Conservation (phyloP, 441 rosid species). For the Brassica balearica region DNA sequence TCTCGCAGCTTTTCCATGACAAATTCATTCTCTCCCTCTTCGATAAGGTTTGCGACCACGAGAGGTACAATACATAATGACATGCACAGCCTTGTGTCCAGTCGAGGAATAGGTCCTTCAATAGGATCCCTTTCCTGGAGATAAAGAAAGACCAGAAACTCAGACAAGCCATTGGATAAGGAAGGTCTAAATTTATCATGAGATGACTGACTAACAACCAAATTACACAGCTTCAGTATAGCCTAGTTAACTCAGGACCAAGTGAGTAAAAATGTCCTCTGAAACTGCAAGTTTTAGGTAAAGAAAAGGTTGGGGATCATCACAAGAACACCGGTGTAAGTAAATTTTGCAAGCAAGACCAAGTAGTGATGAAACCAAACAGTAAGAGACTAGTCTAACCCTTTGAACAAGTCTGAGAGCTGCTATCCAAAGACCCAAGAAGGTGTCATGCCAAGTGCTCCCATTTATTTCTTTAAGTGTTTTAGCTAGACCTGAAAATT, state of each 20-base stretch:
- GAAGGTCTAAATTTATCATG: constrained; percentile 1
- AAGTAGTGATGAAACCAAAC: constrained; percentile 8
- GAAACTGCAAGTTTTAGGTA: constrained; percentile 11
- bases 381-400: constrained; percentile 54
- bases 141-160: constrained; percentile 13
- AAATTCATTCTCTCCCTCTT: constrained; percentile 55
- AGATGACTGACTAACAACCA: constrained; percentile 17
- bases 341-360: not conserved
- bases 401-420: constrained; percentile 87
- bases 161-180: constrained; percentile 24
- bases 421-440: constrained; percentile 77
- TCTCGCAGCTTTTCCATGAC: constrained; percentile 53
- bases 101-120: constrained; percentile 78
- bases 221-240: not conserved
- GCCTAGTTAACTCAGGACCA: constrained; percentile 3
- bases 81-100: constrained; percentile 80
- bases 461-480: constrained; percentile 72
- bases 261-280: not conserved
- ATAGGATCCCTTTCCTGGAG: constrained; percentile 77
- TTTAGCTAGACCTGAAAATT: constrained; percentile 62
- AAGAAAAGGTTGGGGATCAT: not conserved
- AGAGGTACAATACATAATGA: constrained; percentile 68
- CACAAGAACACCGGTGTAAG: constrained; percentile 19
- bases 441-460: constrained; percentile 76
- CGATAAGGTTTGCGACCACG: constrained; percentile 69